These are phyloP conservation scores for Candida sp. DNA, from an alignment of 1,139 yeast genomes.

Conservation along the genomic window DNA sequence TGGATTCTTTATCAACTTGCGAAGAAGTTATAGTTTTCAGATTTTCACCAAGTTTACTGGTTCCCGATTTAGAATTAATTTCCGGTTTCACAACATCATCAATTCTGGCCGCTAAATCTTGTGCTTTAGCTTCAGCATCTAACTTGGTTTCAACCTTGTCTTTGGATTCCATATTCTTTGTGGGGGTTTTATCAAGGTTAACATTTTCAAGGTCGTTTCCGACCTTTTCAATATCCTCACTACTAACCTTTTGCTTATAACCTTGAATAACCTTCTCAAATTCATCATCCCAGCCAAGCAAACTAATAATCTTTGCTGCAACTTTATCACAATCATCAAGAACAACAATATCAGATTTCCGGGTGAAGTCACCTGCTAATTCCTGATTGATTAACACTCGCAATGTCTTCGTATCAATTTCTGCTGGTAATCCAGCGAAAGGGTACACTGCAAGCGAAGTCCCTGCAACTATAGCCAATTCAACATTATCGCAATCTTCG, in stretches of 20 bases:
- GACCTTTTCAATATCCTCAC: neutral
- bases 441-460: conserved; percentile 89
- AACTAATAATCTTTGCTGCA: conserved; percentile 48
- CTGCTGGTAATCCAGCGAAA: conserved; percentile 78
- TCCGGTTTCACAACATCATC: neutral
- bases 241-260: conserved; percentile 7
- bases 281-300: conserved; percentile 65
- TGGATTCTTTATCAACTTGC: neutral
- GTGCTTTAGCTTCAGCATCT: neutral
- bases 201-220: neutral
- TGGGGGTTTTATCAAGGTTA: neutral
- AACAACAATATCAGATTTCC: conserved; percentile 58
- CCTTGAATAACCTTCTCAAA: conserved; percentile 29
- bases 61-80: neutral
- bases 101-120: neutral
- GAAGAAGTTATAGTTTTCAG: neutral
- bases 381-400: conserved; percentile 76
- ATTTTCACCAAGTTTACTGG: neutral
- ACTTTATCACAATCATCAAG: conserved; percentile 64
- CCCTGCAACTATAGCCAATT: conserved; percentile 85
- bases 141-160: neutral
- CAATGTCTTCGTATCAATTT: conserved; percentile 44
- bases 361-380: conserved; percentile 67
- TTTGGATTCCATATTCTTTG: neutral
- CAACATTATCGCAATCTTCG: conserved; percentile 56